phyloP scores from a whole-genome alignment of 108 stramenopile species.

The Conticribra guillardii region DNA sequence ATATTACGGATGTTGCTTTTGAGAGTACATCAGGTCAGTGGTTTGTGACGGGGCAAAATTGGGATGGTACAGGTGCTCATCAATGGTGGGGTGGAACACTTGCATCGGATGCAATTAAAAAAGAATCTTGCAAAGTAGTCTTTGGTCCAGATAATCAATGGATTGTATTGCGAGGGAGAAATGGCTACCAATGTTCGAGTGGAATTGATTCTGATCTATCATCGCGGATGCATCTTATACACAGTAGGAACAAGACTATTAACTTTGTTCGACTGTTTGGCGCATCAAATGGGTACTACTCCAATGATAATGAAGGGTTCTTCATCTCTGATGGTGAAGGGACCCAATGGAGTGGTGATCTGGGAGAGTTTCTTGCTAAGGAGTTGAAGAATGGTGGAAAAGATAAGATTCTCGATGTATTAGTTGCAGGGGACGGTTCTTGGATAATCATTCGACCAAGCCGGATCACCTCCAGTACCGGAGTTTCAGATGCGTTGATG shows the following conservation, averaged over 20 bases:
- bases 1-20: slow-evolving; percentile 21
- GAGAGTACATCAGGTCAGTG: slow-evolving; percentile 7
- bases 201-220: no score
- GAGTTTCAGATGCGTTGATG: slow-evolving; percentile 13
- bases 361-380: neutral
- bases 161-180: no score
- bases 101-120: slow-evolving; percentile 3
- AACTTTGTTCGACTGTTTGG: slow-evolving; percentile 40
- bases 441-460: slow-evolving; percentile 23
- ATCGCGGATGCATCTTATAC: no score
- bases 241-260: slow-evolving; percentile 1
- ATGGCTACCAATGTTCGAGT: no score
- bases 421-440: slow-evolving; percentile 17
- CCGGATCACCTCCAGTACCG: slow-evolving; percentile 9
- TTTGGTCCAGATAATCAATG: no score
- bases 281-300: no score
- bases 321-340: slow-evolving; percentile 31
- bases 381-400: no score
- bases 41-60: slow-evolving; percentile 19
- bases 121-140: no score
- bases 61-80: slow-evolving; percentile 27
- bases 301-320: slow-evolving; percentile 7
- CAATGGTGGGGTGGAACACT: slow-evolving; percentile 31
- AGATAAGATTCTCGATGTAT: slow-evolving; percentile 17
- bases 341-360: slow-evolving; percentile 6